Evolutionary conservation across 345 rosid species (phyloP), one percentile per base, ranked within the genome.

Genomic region (Corymbia maculata): DNA sequence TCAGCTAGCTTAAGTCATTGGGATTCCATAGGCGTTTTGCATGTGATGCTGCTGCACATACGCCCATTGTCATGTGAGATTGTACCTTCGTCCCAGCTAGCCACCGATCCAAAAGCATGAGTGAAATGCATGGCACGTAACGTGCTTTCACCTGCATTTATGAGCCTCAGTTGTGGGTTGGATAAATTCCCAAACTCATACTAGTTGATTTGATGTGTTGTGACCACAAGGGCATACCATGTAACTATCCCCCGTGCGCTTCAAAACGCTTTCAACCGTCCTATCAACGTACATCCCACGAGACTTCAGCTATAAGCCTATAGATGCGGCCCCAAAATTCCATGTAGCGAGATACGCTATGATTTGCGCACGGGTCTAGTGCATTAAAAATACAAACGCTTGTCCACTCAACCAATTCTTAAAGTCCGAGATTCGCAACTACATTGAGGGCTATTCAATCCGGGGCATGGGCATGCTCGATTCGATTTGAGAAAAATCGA

Each of bases 391-490:
- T 13, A 14, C 7, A 64, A n/a, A 14, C 5, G 17, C 42, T 14
- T 3, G 19, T 64, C 75, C 36, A 8, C 75, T 64, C 75, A 64
- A 64, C 36, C 75, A 64, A 64, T 64, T n/a, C 21, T n/a, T 64
- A n/a, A 64, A 64, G 75, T 64, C 36, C 6, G 15, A 7, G 19
- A 64, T 64, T n/a, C 10, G 2, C 30, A 32, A 64, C 75, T 0
- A 0, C 42, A 14, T 7, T 26, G 14, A n/a, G 19, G 42, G 15
- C 42, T 0, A 1, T n/a, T 64, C 21, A 7, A 14, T 64, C n/a
- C 2, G 1, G 42, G 14, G 42, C 5, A 9, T 42, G 42, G 14
- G 42, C 5, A 9, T 42, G 7, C 13, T n/a, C 36, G 30, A 64
- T 61, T 28, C 8, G 8, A 28, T 61, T 0, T 0, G 4, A 61